A percentile compares a stretch with the other conserved stretches of the same genome.
These are phyloP conservation scores for Cladophialophora yegresii DNA, from an alignment of 2,329 filamentous ascomycete genomes.

Conservation along the genomic window DNA sequence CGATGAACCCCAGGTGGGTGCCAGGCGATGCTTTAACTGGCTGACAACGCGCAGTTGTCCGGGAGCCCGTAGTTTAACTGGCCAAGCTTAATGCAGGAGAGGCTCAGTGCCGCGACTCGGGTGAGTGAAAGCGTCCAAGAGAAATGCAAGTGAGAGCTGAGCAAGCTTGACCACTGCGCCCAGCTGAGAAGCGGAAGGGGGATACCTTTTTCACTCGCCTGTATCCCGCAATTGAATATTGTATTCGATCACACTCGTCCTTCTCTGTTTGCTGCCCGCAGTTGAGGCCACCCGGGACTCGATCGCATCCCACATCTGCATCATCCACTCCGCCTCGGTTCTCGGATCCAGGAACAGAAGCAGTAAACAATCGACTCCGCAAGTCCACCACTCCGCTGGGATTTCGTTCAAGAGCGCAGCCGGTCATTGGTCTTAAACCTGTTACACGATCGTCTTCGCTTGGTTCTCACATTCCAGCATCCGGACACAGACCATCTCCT, in stretches of 20 bases:
- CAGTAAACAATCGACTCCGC: slow-evolving; percentile 15
- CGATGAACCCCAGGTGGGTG: slow-evolving; percentile 9
- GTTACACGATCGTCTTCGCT: slow-evolving; percentile 13
- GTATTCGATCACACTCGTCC: not conserved
- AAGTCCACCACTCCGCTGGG: slow-evolving; percentile 6
- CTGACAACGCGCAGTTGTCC: not conserved
- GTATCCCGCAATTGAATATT: not conserved
- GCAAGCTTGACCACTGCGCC: not conserved
- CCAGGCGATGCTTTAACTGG: slow-evolving; percentile 10
- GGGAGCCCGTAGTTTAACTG: not conserved
- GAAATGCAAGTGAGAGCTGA: slow-evolving; percentile 12
- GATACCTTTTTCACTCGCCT: slow-evolving; percentile 8
- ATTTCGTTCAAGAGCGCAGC: slow-evolving; percentile 6
- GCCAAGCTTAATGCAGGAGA: not conserved
- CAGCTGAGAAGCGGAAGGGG: slow-evolving; percentile 10
- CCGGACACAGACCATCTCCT: slow-evolving; percentile 25
- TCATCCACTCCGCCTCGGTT: not conserved
- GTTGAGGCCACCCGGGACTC: not conserved
- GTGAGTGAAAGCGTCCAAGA: not conserved
- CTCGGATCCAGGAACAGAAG: slow-evolving; percentile 14
- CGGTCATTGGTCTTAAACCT: not conserved
- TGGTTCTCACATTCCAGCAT: slow-evolving; percentile 24
- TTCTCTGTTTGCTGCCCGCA: not conserved
- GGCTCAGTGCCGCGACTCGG: slow-evolving; percentile 1
- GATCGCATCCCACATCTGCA: not conserved